Percentiles rank a stretch among this genome's conserved stretches.
These are phyloP conservation scores for Verticillium alfalfae DNA, from an alignment of 2,329 filamentous ascomycete genomes.

Conservation along the genomic window DNA sequence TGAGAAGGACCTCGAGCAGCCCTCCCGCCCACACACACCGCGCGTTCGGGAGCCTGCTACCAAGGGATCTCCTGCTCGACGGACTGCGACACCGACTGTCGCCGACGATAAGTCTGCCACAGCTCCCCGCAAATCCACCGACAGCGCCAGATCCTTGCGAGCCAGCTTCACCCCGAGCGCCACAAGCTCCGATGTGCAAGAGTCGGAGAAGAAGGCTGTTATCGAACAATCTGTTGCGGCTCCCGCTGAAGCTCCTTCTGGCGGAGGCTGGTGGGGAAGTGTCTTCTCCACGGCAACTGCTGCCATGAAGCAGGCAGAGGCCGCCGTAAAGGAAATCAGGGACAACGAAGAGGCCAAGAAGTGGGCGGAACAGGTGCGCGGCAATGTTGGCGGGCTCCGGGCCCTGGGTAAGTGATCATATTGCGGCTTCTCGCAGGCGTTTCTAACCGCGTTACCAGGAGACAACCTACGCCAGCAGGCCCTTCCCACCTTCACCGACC, in stretches of 20 bases:
- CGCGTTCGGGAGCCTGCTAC: slow-evolving; percentile 53
- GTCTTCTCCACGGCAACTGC: slow-evolving; percentile 76
- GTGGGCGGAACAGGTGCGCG: slow-evolving; percentile 90
- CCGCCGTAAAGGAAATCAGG: slow-evolving; percentile 88
- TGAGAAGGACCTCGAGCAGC: slow-evolving; percentile 56
- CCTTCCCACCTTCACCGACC: slow-evolving; percentile 88
- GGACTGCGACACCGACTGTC: slow-evolving; percentile 46
- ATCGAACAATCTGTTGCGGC: slow-evolving; percentile 31
- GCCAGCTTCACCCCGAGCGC: slow-evolving; percentile 66
- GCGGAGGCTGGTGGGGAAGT: slow-evolving; percentile 86
- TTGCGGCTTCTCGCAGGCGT: neutral
- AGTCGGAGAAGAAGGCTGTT: slow-evolving; percentile 46
- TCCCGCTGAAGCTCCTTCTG: slow-evolving; percentile 19
- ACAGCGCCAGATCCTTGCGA: slow-evolving; percentile 68
- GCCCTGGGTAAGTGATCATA: slow-evolving; percentile 58
- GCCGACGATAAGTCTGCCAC: slow-evolving; percentile 53
- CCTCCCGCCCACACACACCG: slow-evolving; percentile 78
- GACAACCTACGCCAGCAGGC: slow-evolving; percentile 83
- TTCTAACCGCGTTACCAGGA: slow-evolving; percentile 43
- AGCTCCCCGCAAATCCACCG: slow-evolving; percentile 63
- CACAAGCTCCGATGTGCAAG: slow-evolving; percentile 56
- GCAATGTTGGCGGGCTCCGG: slow-evolving; percentile 75
- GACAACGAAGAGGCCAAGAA: slow-evolving; percentile 94
- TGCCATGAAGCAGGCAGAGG: slow-evolving; percentile 90
- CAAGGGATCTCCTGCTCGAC: slow-evolving; percentile 41